Conservation (phyloP, 345 rosid genomes). For the Gossypium arboreum region DNA sequence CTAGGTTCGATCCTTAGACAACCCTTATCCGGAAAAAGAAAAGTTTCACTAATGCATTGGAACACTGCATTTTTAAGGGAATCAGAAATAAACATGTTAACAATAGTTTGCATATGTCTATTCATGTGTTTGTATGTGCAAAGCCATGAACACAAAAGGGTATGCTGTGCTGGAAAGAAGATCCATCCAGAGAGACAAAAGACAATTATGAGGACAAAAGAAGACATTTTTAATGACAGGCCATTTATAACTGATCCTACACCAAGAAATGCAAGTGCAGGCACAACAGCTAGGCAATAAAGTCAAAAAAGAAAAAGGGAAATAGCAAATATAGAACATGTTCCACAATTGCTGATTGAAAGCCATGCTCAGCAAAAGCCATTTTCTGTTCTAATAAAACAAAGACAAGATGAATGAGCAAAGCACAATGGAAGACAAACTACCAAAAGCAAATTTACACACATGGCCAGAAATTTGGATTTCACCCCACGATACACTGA, state of each 20-base stretch:
- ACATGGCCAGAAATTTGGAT: background rate
- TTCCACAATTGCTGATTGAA: background rate
- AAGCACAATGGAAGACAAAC: slow-evolving; percentile 12
- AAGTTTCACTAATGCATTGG: no score
- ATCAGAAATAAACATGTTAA: background rate
- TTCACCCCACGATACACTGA: background rate
- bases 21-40: no score
- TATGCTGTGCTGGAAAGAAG: slow-evolving; percentile 44
- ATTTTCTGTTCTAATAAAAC: background rate
- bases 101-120: slow-evolving; percentile 4
- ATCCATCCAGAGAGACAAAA: slow-evolving; percentile 37
- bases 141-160: slow-evolving; percentile 19
- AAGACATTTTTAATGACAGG: slow-evolving; percentile 20
- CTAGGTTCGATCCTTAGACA: no score
- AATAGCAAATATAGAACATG: background rate
- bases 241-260: slow-evolving; percentile 9
- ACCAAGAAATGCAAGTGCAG: slow-evolving; percentile 21
- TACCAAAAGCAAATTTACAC: background rate
- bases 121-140: slow-evolving; percentile 20
- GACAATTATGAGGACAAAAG: slow-evolving; percentile 37
- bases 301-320: slow-evolving; percentile 15
- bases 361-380: background rate
- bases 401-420: slow-evolving; percentile 10
- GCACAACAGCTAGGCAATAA: slow-evolving; percentile 37
- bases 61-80: background rate